These are phyloP conservation scores for Scheffersomyces illinoinensis DNA, from an alignment of 1,139 yeast species.

Conservation along the genomic window DNA sequence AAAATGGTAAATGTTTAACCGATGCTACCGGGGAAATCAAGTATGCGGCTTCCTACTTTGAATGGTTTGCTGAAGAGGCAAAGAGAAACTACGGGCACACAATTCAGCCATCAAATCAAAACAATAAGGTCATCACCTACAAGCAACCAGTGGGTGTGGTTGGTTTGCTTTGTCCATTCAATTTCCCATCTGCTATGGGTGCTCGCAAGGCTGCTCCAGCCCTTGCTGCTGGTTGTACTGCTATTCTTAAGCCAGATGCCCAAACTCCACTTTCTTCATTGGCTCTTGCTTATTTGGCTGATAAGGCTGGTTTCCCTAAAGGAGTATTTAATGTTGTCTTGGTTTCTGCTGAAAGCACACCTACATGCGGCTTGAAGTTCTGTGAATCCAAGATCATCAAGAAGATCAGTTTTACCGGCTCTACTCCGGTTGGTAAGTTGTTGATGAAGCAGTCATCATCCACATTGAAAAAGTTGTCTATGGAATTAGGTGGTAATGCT, in stretches of 20 bases:
- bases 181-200: slow-evolving; percentile 52
- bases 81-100: slow-evolving; percentile 43
- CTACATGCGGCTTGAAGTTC: slow-evolving; percentile 29
- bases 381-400: slow-evolving; percentile 69
- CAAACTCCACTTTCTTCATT: slow-evolving; percentile 47
- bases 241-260: slow-evolving; percentile 47
- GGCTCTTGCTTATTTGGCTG: slow-evolving; percentile 46
- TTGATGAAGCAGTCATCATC: slow-evolving; percentile 76
- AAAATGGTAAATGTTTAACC: slow-evolving; percentile 43
- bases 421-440: slow-evolving; percentile 79
- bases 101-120: slow-evolving; percentile 40
- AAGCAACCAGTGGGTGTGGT: slow-evolving; percentile 52
- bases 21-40: slow-evolving; percentile 45
- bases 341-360: slow-evolving; percentile 37
- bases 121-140: slow-evolving; percentile 40
- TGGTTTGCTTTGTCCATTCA: slow-evolving; percentile 50
- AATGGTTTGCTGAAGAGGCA: slow-evolving; percentile 49
- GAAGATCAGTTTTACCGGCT: slow-evolving; percentile 89
- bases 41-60: slow-evolving; percentile 46
- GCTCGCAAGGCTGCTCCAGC: slow-evolving; percentile 51
- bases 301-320: slow-evolving; percentile 46
- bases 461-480: slow-evolving; percentile 78
- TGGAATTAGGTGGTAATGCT: slow-evolving; percentile 94
- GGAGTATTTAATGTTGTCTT: slow-evolving; percentile 45
- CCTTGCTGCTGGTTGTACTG: slow-evolving; percentile 51